Conservation (phyloP, 345 rosid genomes). For the Camelina hispida region DNA sequence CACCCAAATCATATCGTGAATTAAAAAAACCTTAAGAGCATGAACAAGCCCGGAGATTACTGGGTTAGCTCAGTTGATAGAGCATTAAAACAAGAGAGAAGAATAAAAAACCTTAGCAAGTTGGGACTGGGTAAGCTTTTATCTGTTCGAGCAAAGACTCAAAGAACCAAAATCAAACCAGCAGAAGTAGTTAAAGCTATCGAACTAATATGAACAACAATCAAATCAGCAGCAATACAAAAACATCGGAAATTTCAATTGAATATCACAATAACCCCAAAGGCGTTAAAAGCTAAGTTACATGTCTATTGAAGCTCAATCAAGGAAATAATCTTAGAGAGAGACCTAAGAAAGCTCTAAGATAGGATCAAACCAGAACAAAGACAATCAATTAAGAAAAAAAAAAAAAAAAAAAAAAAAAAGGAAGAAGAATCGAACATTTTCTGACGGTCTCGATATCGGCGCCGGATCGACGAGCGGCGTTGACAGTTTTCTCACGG, state of each 20-base stretch:
- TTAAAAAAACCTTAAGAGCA: too few species aligned
- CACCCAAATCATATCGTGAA: too few species aligned
- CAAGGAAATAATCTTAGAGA: slow-evolving; percentile 1
- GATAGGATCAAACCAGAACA: background rate
- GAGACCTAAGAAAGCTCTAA: slow-evolving; percentile 2
- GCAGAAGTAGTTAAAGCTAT: background rate
- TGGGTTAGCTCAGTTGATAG: too few species aligned
- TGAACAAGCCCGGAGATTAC: too few species aligned
- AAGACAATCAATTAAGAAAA: background rate
- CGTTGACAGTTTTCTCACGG: slow-evolving; percentile 82
- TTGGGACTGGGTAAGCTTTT: too few species aligned
- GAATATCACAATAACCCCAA: slow-evolving; percentile 5
- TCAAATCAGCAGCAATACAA: background rate
- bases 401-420: background rate
- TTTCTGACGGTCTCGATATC: slow-evolving; percentile 73
- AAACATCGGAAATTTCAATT: slow-evolving; percentile 6
- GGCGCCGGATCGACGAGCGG: slow-evolving; percentile 85
- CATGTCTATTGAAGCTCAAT: background rate
- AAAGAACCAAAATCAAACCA: background rate
- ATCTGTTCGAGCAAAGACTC: background rate
- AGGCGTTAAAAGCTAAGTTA: background rate
- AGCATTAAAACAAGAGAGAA: too few species aligned
- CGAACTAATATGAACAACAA: background rate
- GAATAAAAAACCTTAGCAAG: too few species aligned
- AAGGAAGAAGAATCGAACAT: slow-evolving; percentile 49